Evolutionary conservation across 768 basidiomycete genomes (phyloP), one percentile per base, ranked within the genome.

Genomic region (Bullera alba): DNA sequence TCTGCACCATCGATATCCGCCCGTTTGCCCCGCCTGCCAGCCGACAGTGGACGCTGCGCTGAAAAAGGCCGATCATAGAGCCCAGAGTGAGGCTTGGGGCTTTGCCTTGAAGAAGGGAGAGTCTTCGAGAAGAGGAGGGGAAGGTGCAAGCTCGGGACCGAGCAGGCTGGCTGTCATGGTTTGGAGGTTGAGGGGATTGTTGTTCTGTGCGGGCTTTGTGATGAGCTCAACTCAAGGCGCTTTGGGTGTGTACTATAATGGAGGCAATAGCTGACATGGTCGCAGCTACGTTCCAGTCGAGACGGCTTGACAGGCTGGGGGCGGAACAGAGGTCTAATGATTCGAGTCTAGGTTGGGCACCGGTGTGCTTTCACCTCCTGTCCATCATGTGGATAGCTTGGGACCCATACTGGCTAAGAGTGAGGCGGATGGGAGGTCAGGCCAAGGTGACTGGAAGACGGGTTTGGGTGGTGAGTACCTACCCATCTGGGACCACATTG

Each of bases 31-130:
- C 0, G 71, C 75, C 3, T 96, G 91, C 63, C 76, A 80, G 22
- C 85, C 87, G 0, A 78, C 78, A 0, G 88, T 93, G 0, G 86
- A 92, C 62, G 86, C 86, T 28, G 84, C 86, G 61, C 83, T 96
- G 41, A 76, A 77, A 42, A 79, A 78, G 57, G 85, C 85, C 58
- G 84, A 93, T 56, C 78, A 83, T 47, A 86, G 87, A 81, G 90
- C 88, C 30, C 66, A 70, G 48, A 15, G 83, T 82, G 29, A 81
- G 79, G 19, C 80, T 78, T 57, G 89, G 87, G 60, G 19, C 76
- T 93, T 6, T 83, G 84, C 5, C 79, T 5, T 85, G 80, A 77
- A 74, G 85, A 55, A 80, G 77, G 56, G 78, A 80, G 47, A 83
- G 78, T 54, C 12, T 19, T 79, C 45, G 77, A 71, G n/a, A 79